Conservation (phyloP, 306 rosid species). For the Lathyrus oleraceus region DNA sequence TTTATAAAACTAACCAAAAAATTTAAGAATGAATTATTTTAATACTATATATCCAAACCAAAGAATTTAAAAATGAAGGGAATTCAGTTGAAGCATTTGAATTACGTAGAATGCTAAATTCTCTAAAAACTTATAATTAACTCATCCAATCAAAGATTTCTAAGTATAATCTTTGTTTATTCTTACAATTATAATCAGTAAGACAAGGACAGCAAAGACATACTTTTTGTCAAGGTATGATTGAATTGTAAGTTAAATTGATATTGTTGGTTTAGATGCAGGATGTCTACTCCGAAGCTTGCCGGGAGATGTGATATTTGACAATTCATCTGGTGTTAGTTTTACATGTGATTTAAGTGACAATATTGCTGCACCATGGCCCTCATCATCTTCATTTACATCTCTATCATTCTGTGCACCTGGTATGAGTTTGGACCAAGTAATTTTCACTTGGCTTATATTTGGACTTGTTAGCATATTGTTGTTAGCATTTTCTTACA, state of each 20-base stretch:
- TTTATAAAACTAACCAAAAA: no score
- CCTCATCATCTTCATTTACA: constrained; percentile 79
- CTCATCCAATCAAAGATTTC: no score
- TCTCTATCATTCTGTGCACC: constrained; percentile 92
- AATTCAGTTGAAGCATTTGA: no score
- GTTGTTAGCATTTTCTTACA: constrained; percentile 22
- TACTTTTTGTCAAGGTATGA: constrained; percentile 19
- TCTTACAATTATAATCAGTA: neutral
- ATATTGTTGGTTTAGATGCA: constrained; percentile 37
- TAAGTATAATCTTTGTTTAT: constrained; percentile 17
- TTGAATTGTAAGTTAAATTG: constrained; percentile 3
- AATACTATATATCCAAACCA: no score
- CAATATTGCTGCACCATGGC: constrained; percentile 96
- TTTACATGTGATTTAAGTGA: constrained; percentile 93
- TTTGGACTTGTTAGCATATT: constrained; percentile 21
- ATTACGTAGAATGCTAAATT: no score
- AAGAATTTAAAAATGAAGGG: no score
- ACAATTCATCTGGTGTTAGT: constrained; percentile 79
- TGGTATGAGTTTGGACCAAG: constrained; percentile 54
- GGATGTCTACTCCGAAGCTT: constrained; percentile 95
- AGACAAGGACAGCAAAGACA: neutral
- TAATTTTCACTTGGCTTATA: constrained; percentile 5
- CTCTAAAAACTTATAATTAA: no score
- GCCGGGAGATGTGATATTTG: constrained; percentile 83
- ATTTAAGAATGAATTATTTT: no score